phyloP scores from a whole-genome alignment of 2,329 filamentous ascomycete species.

The Cercospora janseana region DNA sequence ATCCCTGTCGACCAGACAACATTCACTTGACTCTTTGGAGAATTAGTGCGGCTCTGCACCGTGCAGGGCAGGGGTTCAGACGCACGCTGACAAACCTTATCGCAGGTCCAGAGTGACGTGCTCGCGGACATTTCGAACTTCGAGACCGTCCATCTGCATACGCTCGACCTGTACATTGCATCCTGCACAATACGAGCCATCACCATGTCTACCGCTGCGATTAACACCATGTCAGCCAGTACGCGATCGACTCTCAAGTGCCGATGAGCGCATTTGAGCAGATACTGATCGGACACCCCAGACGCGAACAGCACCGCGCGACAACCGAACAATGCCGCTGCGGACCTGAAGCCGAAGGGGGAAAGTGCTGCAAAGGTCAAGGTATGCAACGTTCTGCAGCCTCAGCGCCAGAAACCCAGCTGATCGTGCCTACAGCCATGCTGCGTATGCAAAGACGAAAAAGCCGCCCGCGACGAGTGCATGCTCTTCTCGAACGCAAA shows the following conservation, averaged over 20 bases:
- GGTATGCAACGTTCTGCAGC: conserved; percentile 31
- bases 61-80: background rate
- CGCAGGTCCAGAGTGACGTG: conserved; percentile 11
- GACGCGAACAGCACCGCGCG: conserved; percentile 18
- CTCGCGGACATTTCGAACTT: background rate
- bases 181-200: conserved; percentile 23
- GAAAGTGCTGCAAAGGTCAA: conserved; percentile 46
- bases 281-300: conserved; percentile 1
- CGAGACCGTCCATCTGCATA: background rate
- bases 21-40: conserved; percentile 4
- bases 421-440: conserved; percentile 65
- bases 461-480: conserved; percentile 89
- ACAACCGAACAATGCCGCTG: conserved; percentile 46
- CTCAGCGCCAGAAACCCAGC: background rate
- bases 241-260: conserved; percentile 8
- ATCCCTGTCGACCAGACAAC: conserved; percentile 6
- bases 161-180: background rate
- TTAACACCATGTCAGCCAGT: conserved; percentile 13
- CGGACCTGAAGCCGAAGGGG: conserved; percentile 44
- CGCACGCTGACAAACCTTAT: conserved; percentile 15
- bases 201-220: conserved; percentile 7
- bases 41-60: conserved; percentile 11
- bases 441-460: conserved; percentile 97
- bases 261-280: conserved; percentile 8
- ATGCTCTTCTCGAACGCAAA: conserved; percentile 92